These are phyloP conservation scores for Adansonia gregorii DNA, from an alignment of 441 rosid species.

Conservation along the genomic window DNA sequence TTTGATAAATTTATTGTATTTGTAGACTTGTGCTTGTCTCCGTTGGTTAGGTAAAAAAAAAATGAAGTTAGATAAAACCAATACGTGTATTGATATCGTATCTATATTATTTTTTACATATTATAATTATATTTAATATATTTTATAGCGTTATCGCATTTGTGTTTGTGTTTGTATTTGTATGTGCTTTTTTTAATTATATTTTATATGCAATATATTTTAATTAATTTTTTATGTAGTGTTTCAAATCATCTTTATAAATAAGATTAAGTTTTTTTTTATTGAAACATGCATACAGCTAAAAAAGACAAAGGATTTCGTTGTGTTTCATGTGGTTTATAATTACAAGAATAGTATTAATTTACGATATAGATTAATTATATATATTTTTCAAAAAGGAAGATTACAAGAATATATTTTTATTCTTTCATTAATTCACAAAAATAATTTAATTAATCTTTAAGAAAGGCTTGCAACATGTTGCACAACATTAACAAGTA, in stretches of 20 bases:
- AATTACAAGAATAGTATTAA: not conserved
- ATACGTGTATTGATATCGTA: too few relatives aligned
- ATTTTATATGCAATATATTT: too few relatives aligned
- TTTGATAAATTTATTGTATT: not conserved
- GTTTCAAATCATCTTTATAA: not conserved
- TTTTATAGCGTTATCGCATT: too few relatives aligned
- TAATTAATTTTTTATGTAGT: too few relatives aligned
- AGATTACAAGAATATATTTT: not conserved
- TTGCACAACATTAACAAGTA: not conserved
- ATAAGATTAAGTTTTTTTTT: not conserved
- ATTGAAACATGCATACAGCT: not conserved
- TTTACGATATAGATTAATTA: not conserved
- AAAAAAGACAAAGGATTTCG: not conserved
- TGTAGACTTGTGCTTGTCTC: not conserved
- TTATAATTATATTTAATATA: too few relatives aligned
- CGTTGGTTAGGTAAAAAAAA: not conserved
- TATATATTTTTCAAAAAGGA: not conserved
- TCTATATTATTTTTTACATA: too few relatives aligned
- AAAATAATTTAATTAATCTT: constrained; percentile 1
- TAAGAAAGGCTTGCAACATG: not conserved
- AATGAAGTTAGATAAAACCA: too few relatives aligned
- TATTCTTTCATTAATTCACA: not conserved
- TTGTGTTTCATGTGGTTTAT: constrained; percentile 15
- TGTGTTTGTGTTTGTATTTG: too few relatives aligned
- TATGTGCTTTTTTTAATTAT: too few relatives aligned